Base-by-base conservation (phyloP, 1,139 yeast species). In the Blastobotrys capitulatus region DNA sequence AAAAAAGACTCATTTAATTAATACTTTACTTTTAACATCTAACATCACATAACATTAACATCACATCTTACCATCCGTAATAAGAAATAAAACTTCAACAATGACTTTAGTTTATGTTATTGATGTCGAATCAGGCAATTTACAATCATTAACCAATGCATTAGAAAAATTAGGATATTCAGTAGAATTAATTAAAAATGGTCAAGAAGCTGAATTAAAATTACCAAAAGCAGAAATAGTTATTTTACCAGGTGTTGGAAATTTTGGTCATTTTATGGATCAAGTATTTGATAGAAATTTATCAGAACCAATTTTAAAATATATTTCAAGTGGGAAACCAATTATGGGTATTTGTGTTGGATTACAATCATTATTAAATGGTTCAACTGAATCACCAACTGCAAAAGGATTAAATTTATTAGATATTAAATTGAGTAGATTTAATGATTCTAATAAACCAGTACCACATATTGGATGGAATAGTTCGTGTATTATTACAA, bases 391-490 rank as follows among this genome's bases (percentile, higher is more conserved):
- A 66, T 78, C 86, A 53, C 80, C 83, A 1, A 75, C 71, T 15
- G 75, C 77, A 40, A 60, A 66, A 36, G 97, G 97, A 1, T 68
- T 83, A 35, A 70, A 67, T 1, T 62, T 82, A 38, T 72, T 78
- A 40, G 65, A 83, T 38, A 76, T 76, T 43, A 65, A 68, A 7
- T 72, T 92, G 56, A 65, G 67, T 19, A 83, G 79, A 60, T 92
- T 92, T 63, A 69, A 80, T 54, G 71, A 75, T 37, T 52, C 72
- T 2, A 82, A 77, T 50, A 92, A 92, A 66, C 77, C 96, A 10
- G 98, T 92, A 2, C 98, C 98, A 2, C 92, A 86, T 57, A 92
- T 92, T 58, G 98, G 98, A 19, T 92, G 98, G 98, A 92, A 89
- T 65, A 69, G 74, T 7, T 70, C 78, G 3, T 65, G 59, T 12